Percentiles rank a stretch among this genome's conserved stretches.
Conservation (phyloP, 23 red algal species). For the Gracilariopsis chorda region DNA sequence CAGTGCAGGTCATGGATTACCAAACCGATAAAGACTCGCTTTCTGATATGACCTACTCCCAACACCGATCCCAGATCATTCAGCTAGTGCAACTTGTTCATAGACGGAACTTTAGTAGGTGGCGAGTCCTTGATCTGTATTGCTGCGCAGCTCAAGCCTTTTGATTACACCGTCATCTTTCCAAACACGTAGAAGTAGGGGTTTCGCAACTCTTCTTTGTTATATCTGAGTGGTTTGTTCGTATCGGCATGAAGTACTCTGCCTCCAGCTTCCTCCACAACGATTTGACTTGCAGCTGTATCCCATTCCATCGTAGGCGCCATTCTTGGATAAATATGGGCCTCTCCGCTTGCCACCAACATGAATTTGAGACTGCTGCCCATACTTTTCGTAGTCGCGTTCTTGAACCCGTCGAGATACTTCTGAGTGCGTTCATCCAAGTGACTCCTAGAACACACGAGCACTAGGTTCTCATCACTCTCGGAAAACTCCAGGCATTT, state of each 20-base stretch:
- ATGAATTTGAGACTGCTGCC: slow-evolving; percentile 82
- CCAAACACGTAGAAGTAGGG: slow-evolving; percentile 78
- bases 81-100: too few relatives aligned
- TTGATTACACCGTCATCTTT: not conserved
- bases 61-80: too few relatives aligned
- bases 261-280: slow-evolving; percentile 81
- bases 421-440: slow-evolving; percentile 69
- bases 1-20: not conserved
- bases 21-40: slow-evolving; percentile 43
- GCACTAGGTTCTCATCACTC: slow-evolving; percentile 50
- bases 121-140: too few relatives aligned
- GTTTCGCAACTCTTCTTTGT: slow-evolving; percentile 72
- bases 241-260: slow-evolving; percentile 55
- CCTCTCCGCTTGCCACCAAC: slow-evolving; percentile 66
- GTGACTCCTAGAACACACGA: slow-evolving; percentile 62
- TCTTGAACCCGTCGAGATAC: slow-evolving; percentile 46
- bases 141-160: not conserved
- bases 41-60: too few relatives aligned
- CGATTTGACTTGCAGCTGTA: slow-evolving; percentile 79
- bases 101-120: too few relatives aligned
- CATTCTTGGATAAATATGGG: slow-evolving; percentile 80
- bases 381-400: slow-evolving; percentile 70
- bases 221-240: slow-evolving; percentile 75
- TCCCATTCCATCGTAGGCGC: slow-evolving; percentile 93
- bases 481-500: slow-evolving; percentile 47